phyloP scores from a whole-genome alignment of 176 grass and related monocot species.

The Cymbopogon citratus region DNA sequence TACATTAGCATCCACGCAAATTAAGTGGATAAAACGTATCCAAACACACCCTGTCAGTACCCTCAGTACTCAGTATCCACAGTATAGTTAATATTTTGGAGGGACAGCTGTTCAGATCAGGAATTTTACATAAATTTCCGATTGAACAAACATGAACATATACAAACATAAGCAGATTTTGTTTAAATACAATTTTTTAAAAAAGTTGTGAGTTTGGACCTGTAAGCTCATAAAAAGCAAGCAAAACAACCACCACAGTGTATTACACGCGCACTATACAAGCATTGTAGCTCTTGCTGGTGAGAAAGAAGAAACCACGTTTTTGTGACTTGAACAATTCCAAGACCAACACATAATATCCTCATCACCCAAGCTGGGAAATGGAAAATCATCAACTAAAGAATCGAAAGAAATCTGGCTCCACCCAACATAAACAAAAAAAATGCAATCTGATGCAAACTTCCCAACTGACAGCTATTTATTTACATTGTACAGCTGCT shows the following conservation, averaged over 20 bases:
- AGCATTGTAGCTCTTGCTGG: slow-evolving; percentile 35
- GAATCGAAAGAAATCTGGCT: slow-evolving; percentile 39
- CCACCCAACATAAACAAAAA: slow-evolving; percentile 28
- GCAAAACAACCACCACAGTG: not conserved
- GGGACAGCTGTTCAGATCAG: not conserved
- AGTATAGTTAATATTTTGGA: not conserved
- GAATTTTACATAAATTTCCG: not conserved
- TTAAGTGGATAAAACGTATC: not conserved
- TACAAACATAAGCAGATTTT: not conserved
- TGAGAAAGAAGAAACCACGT: slow-evolving; percentile 29
- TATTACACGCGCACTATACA: slow-evolving; percentile 40
- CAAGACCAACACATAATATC: slow-evolving; percentile 19
- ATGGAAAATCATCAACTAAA: slow-evolving; percentile 29
- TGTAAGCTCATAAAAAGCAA: slow-evolving; percentile 6
- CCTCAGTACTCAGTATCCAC: too few species aligned
- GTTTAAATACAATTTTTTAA: not conserved
- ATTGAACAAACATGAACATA: not conserved
- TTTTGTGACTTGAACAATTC: slow-evolving; percentile 21
- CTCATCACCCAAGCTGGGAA: not conserved
- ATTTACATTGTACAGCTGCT: slow-evolving; percentile 36
- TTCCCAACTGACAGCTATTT: slow-evolving; percentile 43
- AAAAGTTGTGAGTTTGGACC: not conserved
- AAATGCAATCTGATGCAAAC: slow-evolving; percentile 19
- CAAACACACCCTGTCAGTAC: not conserved
- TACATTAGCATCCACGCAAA: not conserved